phyloP scores from a whole-genome alignment of 192 early-diverging fungal species.

The Coemansia sp. region DNA sequence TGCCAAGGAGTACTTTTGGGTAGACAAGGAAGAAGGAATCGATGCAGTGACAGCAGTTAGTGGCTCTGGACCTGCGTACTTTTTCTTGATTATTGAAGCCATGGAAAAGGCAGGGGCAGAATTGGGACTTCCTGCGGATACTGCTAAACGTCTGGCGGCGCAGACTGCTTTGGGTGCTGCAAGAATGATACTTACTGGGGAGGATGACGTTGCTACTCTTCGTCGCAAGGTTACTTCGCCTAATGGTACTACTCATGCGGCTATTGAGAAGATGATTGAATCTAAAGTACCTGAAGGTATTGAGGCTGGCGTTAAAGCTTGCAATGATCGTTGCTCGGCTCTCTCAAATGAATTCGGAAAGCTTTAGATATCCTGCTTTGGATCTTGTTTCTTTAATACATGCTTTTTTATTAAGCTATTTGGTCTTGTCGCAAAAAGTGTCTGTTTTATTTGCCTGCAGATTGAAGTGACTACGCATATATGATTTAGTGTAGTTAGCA shows the following conservation, averaged over 20 bases:
- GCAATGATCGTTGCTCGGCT: conserved; percentile 27
- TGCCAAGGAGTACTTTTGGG: conserved; percentile 81
- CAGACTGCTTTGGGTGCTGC: conserved; percentile 94
- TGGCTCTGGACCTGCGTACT: conserved; percentile 95
- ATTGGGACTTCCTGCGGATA: conserved; percentile 69
- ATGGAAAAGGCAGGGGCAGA: conserved; percentile 79
- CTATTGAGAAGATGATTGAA: conserved; percentile 72
- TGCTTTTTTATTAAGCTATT: too few relatives aligned
- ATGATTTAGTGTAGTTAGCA: not conserved
- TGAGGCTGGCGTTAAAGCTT: conserved; percentile 23
- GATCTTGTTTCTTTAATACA: not conserved
- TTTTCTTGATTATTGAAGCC: conserved; percentile 89
- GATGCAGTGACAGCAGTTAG: conserved; percentile 88
- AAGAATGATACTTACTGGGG: conserved; percentile 71
- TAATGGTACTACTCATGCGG: conserved; percentile 92
- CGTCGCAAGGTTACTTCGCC: conserved; percentile 89
- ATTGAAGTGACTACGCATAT: not conserved
- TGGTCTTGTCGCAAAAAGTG: too few relatives aligned
- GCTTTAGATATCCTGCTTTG: conserved; percentile 12
- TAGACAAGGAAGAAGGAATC: conserved; percentile 69
- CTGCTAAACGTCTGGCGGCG: conserved; percentile 76
- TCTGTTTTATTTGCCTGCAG: too few relatives aligned
- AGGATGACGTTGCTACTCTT: conserved; percentile 70
- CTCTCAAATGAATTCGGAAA: conserved; percentile 48
- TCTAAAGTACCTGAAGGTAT: conserved; percentile 41